Evolutionary conservation across 495 filamentous ascomycete species (phyloP).

Genomic region (Neurospora sp.): DNA sequence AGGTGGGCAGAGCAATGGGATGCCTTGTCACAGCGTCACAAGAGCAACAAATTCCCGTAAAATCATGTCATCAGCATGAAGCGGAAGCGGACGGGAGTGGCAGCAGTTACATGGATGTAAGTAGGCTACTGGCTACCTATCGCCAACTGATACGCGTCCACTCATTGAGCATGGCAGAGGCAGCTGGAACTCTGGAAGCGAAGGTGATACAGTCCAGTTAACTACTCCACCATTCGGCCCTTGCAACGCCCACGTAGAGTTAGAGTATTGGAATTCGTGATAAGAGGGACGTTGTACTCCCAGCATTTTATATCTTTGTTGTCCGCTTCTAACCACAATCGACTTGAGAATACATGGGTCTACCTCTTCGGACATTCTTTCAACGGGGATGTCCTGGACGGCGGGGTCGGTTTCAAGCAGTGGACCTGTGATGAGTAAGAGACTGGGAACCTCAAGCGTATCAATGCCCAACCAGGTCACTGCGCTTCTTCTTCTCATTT

Average conservation of each 20-base stretch:
- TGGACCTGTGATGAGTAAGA: not conserved
- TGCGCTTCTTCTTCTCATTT: not conserved
- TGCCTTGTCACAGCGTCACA: not conserved
- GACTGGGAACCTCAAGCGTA: not conserved
- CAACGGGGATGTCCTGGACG: not conserved
- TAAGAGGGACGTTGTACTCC: not conserved
- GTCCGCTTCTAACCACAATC: not conserved
- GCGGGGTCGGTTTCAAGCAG: not conserved
- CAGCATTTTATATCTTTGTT: not conserved
- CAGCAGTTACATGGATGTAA: not conserved
- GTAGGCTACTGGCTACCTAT: not conserved
- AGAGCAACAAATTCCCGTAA: not conserved
- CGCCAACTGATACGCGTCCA: not conserved
- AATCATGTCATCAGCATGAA: not conserved
- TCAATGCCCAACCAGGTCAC: not conserved
- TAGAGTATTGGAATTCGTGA: not conserved
- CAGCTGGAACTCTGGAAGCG: not conserved
- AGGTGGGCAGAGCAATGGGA: not conserved
- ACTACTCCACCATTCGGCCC: not conserved
- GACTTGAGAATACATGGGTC: not conserved
- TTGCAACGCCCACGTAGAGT: not conserved
- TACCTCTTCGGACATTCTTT: not conserved
- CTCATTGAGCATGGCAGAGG: not conserved
- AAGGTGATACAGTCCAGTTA: not conserved
- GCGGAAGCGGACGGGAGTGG: not conserved